phyloP scores from a whole-genome alignment of 345 rosid species.

The Abelmoschus esculentus region DNA sequence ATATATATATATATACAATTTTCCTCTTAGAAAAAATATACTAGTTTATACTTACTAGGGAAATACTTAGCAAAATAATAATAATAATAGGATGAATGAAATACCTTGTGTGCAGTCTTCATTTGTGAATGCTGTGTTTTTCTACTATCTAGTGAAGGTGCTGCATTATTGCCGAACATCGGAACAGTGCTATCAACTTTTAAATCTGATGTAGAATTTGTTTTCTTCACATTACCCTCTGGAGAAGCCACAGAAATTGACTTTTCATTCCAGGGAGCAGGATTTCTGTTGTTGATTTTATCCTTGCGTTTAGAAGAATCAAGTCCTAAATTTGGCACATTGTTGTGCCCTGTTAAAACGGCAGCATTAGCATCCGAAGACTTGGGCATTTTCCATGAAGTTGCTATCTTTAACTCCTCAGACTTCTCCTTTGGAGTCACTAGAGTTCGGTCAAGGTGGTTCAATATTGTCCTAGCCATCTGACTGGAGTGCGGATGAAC shows the following conservation, averaged over 20 bases:
- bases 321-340: conserved; percentile 22
- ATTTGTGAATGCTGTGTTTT: conserved; percentile 28
- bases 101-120: conserved; percentile 36
- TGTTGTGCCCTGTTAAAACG: conserved; percentile 20
- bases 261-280: conserved; percentile 31
- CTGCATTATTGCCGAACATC: conserved; percentile 16
- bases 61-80: not conserved
- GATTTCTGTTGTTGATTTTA: conserved; percentile 22
- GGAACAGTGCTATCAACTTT: conserved; percentile 15
- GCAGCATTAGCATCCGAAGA: conserved; percentile 27
- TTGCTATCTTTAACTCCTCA: conserved; percentile 64
- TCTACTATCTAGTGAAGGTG: conserved; percentile 26
- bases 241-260: conserved; percentile 23
- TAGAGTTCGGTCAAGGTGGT: conserved; percentile 60
- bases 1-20: no score
- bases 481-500: conserved; percentile 75
- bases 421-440: conserved; percentile 60
- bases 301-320: conserved; percentile 23
- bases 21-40: not conserved
- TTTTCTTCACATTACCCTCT: conserved; percentile 23
- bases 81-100: not conserved
- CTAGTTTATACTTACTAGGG: not conserved
- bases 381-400: conserved; percentile 42
- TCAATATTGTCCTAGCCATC: conserved; percentile 71
- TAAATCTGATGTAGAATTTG: conserved; percentile 26